Evolutionary conservation across 306 rosid species (phyloP).

Genomic region (Trifolium subterraneum): DNA sequence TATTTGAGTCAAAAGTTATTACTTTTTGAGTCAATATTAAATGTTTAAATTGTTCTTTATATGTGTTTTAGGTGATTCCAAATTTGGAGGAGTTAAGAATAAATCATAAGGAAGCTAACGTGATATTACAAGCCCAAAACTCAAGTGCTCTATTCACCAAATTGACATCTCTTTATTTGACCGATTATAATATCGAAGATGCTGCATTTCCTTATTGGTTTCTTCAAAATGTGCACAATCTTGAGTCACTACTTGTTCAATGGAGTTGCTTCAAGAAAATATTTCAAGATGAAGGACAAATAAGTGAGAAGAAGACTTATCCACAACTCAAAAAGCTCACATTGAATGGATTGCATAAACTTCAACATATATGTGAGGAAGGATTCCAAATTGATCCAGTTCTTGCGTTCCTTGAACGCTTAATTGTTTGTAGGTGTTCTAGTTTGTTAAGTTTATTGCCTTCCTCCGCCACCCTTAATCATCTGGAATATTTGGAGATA

Average conservation of each 20-base stretch:
- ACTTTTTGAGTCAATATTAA: not conserved
- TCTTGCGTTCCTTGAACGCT: not conserved
- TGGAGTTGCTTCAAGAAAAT: not conserved
- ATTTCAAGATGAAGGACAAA: not conserved
- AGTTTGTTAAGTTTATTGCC: not conserved
- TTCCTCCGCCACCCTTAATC: not conserved
- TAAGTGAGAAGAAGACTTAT: not conserved
- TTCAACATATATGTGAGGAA: not conserved
- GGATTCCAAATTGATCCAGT: not conserved
- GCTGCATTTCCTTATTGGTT: not conserved
- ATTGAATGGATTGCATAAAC: not conserved
- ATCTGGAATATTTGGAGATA: not conserved
- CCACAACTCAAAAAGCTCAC: too few species aligned
- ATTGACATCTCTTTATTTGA: rapidly evolving
- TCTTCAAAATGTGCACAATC: not conserved
- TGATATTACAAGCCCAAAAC: constrained; percentile 6
- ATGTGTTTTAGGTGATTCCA: not conserved
- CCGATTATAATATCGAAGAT: not conserved
- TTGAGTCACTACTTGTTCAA: not conserved
- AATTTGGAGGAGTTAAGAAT: not conserved
- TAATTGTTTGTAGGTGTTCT: not conserved
- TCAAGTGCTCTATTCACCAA: not conserved
- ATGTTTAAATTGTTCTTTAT: not conserved
- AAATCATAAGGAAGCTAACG: not conserved
- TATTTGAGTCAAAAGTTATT: too few species aligned